Conservation (phyloP, 1,139 yeast species). For the Hemisphaericaspora xylofermentans region DNA sequence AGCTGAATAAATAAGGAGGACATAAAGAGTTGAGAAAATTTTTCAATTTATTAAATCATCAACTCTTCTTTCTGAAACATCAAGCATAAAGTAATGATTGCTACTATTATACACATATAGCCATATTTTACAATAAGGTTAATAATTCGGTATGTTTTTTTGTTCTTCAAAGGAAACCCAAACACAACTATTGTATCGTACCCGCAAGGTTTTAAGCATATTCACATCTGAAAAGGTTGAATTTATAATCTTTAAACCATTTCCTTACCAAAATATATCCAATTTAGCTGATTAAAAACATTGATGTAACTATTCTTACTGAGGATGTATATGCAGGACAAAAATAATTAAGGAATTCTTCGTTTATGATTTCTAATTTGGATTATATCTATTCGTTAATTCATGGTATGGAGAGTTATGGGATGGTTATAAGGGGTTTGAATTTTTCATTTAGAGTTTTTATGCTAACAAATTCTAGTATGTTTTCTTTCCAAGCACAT, state of each 20-base stretch:
- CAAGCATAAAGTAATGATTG: too few species aligned
- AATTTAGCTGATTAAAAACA: constrained; percentile 15
- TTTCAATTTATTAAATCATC: too few species aligned
- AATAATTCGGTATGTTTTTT: constrained; percentile 3
- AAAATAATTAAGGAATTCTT: constrained; percentile 57
- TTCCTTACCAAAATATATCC: background rate
- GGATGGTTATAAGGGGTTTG: background rate
- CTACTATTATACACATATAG: background rate
- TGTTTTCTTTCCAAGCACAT: constrained; percentile 2
- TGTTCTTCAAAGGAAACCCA: background rate
- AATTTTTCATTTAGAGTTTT: background rate
- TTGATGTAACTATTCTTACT: constrained; percentile 27
- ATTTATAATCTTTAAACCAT: too few species aligned
- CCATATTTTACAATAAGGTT: background rate
- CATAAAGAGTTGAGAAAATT: too few species aligned
- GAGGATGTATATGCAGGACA: constrained; percentile 73
- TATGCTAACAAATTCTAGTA: constrained; percentile 13
- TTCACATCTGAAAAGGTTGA: too few species aligned
- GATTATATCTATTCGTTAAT: background rate
- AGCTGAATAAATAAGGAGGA: too few species aligned
- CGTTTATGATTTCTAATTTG: constrained; percentile 50
- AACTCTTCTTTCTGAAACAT: too few species aligned
- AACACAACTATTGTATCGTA: background rate
- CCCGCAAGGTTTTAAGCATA: background rate
- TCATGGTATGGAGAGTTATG: constrained; percentile 1